Evolutionary conservation across 2,329 filamentous ascomycete species (phyloP).

Genomic region (Alternaria novae-zelandiae): DNA sequence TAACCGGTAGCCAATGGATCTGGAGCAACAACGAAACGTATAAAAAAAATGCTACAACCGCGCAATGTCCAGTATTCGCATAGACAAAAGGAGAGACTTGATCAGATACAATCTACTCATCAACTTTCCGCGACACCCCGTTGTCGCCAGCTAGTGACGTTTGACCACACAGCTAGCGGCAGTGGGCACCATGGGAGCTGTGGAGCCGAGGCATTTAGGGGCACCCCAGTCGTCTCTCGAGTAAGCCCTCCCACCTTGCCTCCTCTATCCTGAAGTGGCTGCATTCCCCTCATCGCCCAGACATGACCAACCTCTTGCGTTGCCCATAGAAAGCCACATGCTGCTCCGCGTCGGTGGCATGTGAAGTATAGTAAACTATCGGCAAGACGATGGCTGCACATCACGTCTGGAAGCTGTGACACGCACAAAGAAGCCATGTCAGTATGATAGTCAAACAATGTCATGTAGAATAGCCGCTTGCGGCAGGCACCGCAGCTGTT

Average conservation of each 20-base stretch:
- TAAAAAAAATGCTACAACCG: neutral
- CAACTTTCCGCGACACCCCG: neutral
- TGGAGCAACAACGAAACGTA: neutral
- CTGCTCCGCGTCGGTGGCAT: neutral
- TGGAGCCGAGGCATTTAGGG: slow-evolving; percentile 17
- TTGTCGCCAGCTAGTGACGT: slow-evolving; percentile 6
- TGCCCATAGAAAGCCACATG: neutral
- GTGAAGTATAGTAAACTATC: slow-evolving; percentile 1
- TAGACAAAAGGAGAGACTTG: neutral
- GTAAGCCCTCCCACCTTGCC: neutral
- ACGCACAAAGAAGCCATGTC: slow-evolving; percentile 26
- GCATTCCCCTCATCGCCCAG: slow-evolving; percentile 12
- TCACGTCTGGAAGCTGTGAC: neutral
- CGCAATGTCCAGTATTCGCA: neutral
- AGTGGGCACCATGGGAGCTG: slow-evolving; percentile 1
- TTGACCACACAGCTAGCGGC: slow-evolving; percentile 2
- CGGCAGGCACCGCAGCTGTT: slow-evolving; percentile 23
- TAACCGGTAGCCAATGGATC: neutral
- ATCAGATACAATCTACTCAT: neutral
- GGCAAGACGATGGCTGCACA: neutral
- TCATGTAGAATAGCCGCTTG: slow-evolving; percentile 20
- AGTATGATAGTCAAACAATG: slow-evolving; percentile 6
- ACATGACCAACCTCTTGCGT: neutral
- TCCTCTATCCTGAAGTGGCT: neutral
- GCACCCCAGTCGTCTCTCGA: neutral